These are phyloP conservation scores for Coemansia sp. DNA, from an alignment of 192 early-diverging fungal genomes.

Conservation along the genomic window DNA sequence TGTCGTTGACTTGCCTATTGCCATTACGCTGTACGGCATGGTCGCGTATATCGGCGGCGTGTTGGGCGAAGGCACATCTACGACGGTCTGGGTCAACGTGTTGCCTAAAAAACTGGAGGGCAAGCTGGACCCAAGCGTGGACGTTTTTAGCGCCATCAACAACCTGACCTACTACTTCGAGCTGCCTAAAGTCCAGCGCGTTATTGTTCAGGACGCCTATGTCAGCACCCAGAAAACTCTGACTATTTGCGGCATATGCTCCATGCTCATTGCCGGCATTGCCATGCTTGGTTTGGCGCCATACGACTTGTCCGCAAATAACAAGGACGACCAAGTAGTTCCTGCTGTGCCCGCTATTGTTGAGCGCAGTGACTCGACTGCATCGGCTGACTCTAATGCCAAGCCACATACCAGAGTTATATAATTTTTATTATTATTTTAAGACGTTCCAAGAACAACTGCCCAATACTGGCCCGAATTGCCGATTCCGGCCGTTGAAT, in stretches of 20 bases:
- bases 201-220: slow-evolving; percentile 41
- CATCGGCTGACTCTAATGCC: not conserved
- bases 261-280: slow-evolving; percentile 32
- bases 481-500: not conserved
- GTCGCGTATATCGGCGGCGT: slow-evolving; percentile 45
- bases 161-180: slow-evolving; percentile 45
- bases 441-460: not conserved
- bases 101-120: slow-evolving; percentile 27
- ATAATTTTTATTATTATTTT: not conserved
- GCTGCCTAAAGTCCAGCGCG: slow-evolving; percentile 41
- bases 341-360: not conserved
- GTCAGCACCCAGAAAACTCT: slow-evolving; percentile 34
- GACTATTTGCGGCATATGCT: slow-evolving; percentile 45
- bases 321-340: not conserved
- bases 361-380: not conserved
- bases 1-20: slow-evolving; percentile 33
- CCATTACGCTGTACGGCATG: slow-evolving; percentile 45
- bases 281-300: slow-evolving; percentile 42
- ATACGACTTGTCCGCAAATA: slow-evolving; percentile 15
- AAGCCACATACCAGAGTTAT: not conserved
- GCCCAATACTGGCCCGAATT: slow-evolving; percentile 10
- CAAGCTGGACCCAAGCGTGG: slow-evolving; percentile 19
- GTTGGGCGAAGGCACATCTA: slow-evolving; percentile 39
- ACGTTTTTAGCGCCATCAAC: slow-evolving; percentile 34
- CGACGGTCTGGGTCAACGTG: slow-evolving; percentile 45